Conservation (phyloP, 306 rosid genomes). For the Arachis stenosperma region DNA sequence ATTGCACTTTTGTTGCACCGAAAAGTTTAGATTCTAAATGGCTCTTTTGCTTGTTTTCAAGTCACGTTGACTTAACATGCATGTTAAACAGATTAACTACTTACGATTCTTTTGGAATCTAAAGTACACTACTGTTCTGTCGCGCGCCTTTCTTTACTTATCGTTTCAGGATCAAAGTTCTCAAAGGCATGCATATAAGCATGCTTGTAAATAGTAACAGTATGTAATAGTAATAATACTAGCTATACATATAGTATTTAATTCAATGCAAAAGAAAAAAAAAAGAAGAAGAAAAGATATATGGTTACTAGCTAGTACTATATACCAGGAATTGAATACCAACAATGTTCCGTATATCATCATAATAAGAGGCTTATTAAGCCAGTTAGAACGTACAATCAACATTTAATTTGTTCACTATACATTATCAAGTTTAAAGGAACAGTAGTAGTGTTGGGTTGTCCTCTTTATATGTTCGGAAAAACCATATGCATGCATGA, state of each 20-base stretch:
- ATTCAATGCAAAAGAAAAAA: too few relatives aligned
- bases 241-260: too few relatives aligned
- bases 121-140: background rate
- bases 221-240: background rate
- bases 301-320: background rate
- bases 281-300: background rate
- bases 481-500: background rate
- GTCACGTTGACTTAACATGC: conserved; percentile 5
- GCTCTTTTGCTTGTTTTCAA: conserved; percentile 31
- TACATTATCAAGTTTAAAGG: background rate
- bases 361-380: background rate
- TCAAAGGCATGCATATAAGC: background rate
- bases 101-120: background rate
- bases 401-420: background rate
- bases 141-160: background rate
- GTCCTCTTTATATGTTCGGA: too few relatives aligned
- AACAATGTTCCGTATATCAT: background rate
- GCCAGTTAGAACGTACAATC: background rate
- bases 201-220: background rate
- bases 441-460: background rate
- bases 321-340: background rate
- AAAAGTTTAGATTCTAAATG: conserved; percentile 34
- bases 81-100: background rate
- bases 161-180: background rate
- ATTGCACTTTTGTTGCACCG: conserved; percentile 30